Evolutionary conservation across 768 basidiomycete species (phyloP), one percentile per base, ranked within the genome.

Genomic region (Rhizopogon rudus): DNA sequence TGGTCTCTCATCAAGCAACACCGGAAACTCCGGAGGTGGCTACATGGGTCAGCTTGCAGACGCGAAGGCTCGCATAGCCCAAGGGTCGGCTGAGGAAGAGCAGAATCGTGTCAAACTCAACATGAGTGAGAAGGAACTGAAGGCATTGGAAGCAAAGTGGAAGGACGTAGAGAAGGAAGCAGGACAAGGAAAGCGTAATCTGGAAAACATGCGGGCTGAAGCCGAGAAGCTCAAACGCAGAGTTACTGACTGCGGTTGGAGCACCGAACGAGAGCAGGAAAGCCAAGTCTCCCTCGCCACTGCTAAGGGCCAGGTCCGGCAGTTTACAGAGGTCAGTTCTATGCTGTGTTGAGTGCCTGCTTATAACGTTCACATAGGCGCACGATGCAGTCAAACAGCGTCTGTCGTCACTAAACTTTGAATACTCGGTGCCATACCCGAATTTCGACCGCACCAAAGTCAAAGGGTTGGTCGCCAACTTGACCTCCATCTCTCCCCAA

Each of bases 1-100:
- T 0, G 97, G 97, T 43, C 82, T 98, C 9, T 85, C 93, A 1
- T 87, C 89, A 4, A 78, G 75, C 40, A 79, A 79, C 50, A 71
- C 77, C 29, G 83, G 81, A 55, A 84, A 83, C 40, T 81, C 83
- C 16, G 86, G 89, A 8, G 93, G 94, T 2, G 97, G 97, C 0
- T 98, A 98, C 70, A 88, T 98, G 84, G 97, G 94, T 17, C 95
- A 98, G 68, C 81, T 99, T 41, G 90, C 94, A 1, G 86, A 91
- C 13, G 91, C 94, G 0, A 84, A 85, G 61, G 82, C 82, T 2
- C 82, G 84, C 3, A 72, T 88, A 0, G 84, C 93, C 0, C 87
- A 91, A 52, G 87, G 86, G 0, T 75, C 80, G 7, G 87, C 94
- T 0, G 93, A 94, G 62, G 91, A 91, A 60, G 87, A 95, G 63